Conservation (phyloP, 2,329 filamentous ascomycete species). For the Aspergillus tamarii region DNA sequence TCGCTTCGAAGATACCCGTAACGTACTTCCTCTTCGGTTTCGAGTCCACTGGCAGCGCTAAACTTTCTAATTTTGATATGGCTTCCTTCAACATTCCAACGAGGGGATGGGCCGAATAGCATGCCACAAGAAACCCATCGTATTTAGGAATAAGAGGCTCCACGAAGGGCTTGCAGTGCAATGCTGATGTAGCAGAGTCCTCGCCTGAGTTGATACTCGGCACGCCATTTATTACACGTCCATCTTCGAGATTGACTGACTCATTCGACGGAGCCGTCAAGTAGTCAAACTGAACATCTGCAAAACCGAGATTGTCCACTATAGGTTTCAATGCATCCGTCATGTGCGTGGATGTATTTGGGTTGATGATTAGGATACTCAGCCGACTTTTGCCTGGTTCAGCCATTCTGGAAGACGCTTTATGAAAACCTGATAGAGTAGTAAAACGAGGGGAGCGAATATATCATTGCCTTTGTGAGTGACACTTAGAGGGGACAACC, state of each 20-base stretch:
- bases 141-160: constrained; percentile 46
- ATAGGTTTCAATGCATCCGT: constrained; percentile 47
- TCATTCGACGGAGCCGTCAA: constrained; percentile 41
- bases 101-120: constrained; percentile 83
- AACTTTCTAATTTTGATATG: constrained; percentile 31
- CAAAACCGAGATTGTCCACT: constrained; percentile 39
- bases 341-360: constrained; percentile 50
- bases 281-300: constrained; percentile 42
- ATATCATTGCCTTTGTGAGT: no score
- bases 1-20: constrained; percentile 87
- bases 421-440: background rate
- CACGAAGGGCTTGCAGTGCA: constrained; percentile 63
- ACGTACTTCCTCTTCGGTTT: constrained; percentile 55
- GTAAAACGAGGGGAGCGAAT: background rate
- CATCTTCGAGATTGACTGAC: constrained; percentile 33
- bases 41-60: constrained; percentile 28
- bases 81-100: constrained; percentile 63
- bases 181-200: constrained; percentile 67
- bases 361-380: constrained; percentile 49
- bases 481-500: background rate
- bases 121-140: constrained; percentile 83
- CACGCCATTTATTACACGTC: constrained; percentile 54
- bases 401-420: constrained; percentile 15
- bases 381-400: constrained; percentile 22
- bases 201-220: constrained; percentile 76